Evolutionary conservation across 2,329 filamentous ascomycete species (phyloP).

Genomic region (Aspergillus sojae): DNA sequence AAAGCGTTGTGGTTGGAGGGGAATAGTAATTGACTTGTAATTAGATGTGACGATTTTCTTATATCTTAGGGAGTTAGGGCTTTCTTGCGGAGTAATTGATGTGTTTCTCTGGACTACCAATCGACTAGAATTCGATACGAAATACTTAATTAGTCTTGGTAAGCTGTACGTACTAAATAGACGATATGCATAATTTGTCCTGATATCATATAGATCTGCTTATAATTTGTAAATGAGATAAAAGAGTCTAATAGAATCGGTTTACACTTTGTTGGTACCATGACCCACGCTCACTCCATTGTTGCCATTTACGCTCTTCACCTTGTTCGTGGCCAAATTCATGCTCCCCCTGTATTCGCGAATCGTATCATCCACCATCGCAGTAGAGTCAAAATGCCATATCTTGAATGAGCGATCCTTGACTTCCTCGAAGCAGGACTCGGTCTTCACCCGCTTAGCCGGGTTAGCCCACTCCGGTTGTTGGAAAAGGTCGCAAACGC

Average conservation of each 20-base stretch:
- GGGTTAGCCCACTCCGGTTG: background rate
- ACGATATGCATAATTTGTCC: too few relatives aligned
- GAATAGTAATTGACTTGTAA: background rate
- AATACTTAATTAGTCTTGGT: background rate
- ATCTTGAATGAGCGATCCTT: background rate
- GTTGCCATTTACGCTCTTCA: background rate
- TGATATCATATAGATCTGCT: too few relatives aligned
- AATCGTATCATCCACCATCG: background rate
- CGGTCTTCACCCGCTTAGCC: background rate
- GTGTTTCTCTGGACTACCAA: background rate
- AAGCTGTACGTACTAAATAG: too few relatives aligned
- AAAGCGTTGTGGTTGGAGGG: background rate
- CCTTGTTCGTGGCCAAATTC: background rate
- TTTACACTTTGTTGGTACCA: background rate
- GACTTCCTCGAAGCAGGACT: background rate
- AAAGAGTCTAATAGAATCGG: too few relatives aligned
- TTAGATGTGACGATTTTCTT: background rate
- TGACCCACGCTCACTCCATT: background rate
- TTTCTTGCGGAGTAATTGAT: background rate
- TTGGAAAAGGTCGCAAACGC: background rate
- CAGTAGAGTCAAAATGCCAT: background rate
- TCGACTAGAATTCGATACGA: rapidly evolving
- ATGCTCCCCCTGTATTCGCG: background rate
- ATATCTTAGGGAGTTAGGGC: background rate
- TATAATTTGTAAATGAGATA: too few relatives aligned